Conservation (phyloP, 169 alveolate species). For the Plasmodium gallinaceum region DNA sequence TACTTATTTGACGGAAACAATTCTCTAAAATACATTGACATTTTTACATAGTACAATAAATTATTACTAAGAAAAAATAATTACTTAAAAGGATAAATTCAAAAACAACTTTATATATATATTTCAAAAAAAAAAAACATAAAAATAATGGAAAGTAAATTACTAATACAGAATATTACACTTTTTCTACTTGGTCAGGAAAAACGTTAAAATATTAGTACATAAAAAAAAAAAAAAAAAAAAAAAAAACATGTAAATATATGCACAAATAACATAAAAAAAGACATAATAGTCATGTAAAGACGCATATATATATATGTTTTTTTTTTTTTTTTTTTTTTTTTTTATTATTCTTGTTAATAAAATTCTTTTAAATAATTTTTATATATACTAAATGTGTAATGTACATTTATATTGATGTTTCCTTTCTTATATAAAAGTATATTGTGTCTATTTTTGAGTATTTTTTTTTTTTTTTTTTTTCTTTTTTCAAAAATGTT, state of each 20-base stretch:
- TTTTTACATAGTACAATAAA: not conserved
- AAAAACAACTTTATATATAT: not conserved
- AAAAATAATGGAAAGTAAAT: not conserved
- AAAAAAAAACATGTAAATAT: too few species aligned
- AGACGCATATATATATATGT: not conserved
- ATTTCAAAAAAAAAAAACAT: not conserved
- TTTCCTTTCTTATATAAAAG: too few species aligned
- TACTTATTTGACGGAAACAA: slow-evolving; percentile 71
- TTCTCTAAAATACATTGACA: slow-evolving; percentile 65
- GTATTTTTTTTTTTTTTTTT: not conserved
- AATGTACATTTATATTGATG: too few species aligned
- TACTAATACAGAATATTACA: not conserved
- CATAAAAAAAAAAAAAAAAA: too few species aligned
- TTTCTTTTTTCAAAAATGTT: not conserved
- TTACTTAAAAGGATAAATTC: not conserved
- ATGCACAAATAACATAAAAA: too few species aligned
- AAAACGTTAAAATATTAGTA: too few species aligned
- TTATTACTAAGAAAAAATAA: not conserved
- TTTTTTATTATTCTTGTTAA: not conserved
- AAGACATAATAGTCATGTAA: not conserved
- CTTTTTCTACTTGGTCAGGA: too few species aligned
- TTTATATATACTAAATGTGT: too few species aligned
- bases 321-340: not conserved
- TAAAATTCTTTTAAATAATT: not conserved
- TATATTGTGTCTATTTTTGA: not conserved